These are phyloP conservation scores for Caryopteris hybrid DNA, from an alignment of 305 asterid genomes.

Conservation along the genomic window DNA sequence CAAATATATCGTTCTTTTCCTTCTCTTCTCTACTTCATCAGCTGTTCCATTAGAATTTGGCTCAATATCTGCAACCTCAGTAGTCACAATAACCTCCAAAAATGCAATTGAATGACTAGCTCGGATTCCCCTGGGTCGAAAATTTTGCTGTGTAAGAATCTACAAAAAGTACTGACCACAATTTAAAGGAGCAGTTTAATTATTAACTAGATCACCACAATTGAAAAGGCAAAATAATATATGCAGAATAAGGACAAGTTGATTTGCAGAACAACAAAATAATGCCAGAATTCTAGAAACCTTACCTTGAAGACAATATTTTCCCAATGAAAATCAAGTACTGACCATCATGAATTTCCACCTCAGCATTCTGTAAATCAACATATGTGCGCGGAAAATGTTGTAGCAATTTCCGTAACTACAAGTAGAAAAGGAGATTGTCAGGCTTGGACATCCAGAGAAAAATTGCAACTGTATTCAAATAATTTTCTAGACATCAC, in stretches of 20 bases:
- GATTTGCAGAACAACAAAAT: neutral
- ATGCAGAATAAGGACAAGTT: neutral
- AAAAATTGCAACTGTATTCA: neutral
- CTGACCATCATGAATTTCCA: conserved; percentile 80
- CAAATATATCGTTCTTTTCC: conserved; percentile 50
- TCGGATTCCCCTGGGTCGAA: conserved; percentile 66
- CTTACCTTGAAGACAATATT: conserved; percentile 74
- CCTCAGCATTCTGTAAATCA: conserved; percentile 82
- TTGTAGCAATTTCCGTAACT: conserved; percentile 85
- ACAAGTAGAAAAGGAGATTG: conserved; percentile 33
- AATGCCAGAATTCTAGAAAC: neutral
- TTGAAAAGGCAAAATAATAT: neutral
- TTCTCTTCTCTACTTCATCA: conserved; percentile 35
- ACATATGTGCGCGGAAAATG: conserved; percentile 98
- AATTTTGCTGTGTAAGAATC: neutral
- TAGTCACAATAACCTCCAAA: conserved; percentile 84
- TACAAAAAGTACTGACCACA: neutral
- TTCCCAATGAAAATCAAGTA: conserved; percentile 85
- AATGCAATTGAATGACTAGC: conserved; percentile 72
- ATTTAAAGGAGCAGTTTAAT: conserved; percentile 1
- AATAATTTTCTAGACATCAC: conserved; percentile 19
- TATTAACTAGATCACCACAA: neutral
- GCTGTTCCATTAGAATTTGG: conserved; percentile 35
- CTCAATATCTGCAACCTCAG: conserved; percentile 56
- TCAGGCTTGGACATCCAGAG: conserved; percentile 26